These are phyloP conservation scores for Lactarius quietus DNA, from an alignment of 768 basidiomycete genomes.

Conservation along the genomic window DNA sequence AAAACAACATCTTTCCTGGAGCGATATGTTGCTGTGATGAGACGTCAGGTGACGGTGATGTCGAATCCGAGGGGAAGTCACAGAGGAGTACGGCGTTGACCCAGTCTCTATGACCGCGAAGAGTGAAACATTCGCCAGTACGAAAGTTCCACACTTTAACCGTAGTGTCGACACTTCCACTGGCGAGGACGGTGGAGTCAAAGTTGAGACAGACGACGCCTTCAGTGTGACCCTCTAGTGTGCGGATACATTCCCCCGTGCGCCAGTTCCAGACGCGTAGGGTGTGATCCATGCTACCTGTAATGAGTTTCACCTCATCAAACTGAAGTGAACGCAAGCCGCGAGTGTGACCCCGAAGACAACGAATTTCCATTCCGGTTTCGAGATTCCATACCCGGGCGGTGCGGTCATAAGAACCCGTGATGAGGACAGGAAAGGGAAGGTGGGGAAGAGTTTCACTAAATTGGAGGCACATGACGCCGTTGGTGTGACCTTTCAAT, in stretches of 20 bases:
- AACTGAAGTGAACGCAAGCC: slow-evolving; percentile 94
- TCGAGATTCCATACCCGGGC: slow-evolving; percentile 96
- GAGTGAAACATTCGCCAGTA: slow-evolving; percentile 85
- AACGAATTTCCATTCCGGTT: slow-evolving; percentile 77
- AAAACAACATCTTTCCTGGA: slow-evolving; percentile 93
- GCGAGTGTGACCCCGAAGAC: slow-evolving; percentile 85
- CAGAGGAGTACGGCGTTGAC: slow-evolving; percentile 93
- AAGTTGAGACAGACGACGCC: slow-evolving; percentile 91
- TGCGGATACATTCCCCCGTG: slow-evolving; percentile 81
- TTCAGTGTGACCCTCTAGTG: slow-evolving; percentile 84
- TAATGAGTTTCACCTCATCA: slow-evolving; percentile 92
- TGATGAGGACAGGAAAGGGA: slow-evolving; percentile 90
- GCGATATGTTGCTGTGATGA: slow-evolving; percentile 55
- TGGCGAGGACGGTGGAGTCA: slow-evolving; percentile 87
- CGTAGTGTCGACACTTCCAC: slow-evolving; percentile 91
- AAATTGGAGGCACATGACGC: slow-evolving; percentile 97
- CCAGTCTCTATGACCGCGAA: slow-evolving; percentile 94
- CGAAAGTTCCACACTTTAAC: slow-evolving; percentile 94
- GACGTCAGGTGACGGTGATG: slow-evolving; percentile 31
- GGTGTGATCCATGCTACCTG: slow-evolving; percentile 93
- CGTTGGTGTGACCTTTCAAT: slow-evolving; percentile 90
- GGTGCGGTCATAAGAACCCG: slow-evolving; percentile 95
- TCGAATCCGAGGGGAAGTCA: slow-evolving; percentile 51
- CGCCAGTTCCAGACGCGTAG: slow-evolving; percentile 98
- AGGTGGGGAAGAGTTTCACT: slow-evolving; percentile 80